Conservation (phyloP, 2,329 filamentous ascomycete genomes). For the Torrubiella hemipterigena region DNA sequence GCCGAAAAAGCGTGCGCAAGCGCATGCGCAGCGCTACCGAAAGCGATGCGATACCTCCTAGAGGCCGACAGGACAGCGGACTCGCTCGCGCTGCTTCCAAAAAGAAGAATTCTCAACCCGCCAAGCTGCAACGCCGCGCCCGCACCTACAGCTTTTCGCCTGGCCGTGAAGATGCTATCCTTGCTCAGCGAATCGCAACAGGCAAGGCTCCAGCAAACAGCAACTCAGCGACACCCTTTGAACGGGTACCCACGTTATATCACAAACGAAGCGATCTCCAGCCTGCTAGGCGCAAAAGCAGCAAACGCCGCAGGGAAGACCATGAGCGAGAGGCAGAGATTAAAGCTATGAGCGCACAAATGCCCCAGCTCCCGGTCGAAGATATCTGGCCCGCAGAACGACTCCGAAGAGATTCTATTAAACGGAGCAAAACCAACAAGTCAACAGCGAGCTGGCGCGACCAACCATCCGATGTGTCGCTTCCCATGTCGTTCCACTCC, state of each 20-base stretch:
- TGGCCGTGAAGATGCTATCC: constrained; percentile 42
- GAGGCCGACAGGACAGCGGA: constrained; percentile 20
- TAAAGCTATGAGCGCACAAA: constrained; percentile 64
- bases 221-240: constrained; percentile 13
- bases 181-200: constrained; percentile 17
- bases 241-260: constrained; percentile 38
- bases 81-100: constrained; percentile 14
- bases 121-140: constrained; percentile 33
- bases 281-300: constrained; percentile 57
- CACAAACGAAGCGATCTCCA: constrained; percentile 49
- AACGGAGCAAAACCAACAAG: constrained; percentile 45
- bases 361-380: constrained; percentile 51
- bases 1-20: constrained; percentile 55
- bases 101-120: constrained; percentile 31
- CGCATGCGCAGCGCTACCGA: constrained; percentile 40
- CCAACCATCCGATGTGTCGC: constrained; percentile 60
- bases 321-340: constrained; percentile 77
- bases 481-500: constrained; percentile 66
- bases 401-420: constrained; percentile 50
- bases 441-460: constrained; percentile 41
- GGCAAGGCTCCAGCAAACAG: constrained; percentile 7
- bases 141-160: constrained; percentile 53
- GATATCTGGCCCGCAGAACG: constrained; percentile 49
- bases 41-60: constrained; percentile 30
- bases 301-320: constrained; percentile 65